Conservation (phyloP, 2,329 filamentous ascomycete genomes). For the Taxawa tesnikishii region DNA sequence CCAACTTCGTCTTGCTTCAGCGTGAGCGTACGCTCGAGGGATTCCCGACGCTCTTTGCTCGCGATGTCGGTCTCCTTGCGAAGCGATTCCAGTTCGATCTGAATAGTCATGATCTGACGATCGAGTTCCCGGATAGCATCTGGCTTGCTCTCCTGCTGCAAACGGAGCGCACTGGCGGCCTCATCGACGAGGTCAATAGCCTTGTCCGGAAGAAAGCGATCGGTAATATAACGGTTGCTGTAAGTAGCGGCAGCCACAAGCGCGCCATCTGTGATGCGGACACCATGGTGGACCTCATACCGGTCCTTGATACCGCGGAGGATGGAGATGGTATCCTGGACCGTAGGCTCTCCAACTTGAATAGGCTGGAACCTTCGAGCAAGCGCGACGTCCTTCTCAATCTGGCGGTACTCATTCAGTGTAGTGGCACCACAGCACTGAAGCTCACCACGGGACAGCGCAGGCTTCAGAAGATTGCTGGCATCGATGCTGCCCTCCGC, state of each 20-base stretch:
- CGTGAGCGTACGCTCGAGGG: constrained; percentile 67
- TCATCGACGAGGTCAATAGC: constrained; percentile 96
- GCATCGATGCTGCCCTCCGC: constrained; percentile 95
- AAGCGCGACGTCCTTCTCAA: constrained; percentile 91
- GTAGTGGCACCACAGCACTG: constrained; percentile 96
- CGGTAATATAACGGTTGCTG: constrained; percentile 92
- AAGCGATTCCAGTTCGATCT: constrained; percentile 90
- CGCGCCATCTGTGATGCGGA: constrained; percentile 84
- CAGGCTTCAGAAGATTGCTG: constrained; percentile 86
- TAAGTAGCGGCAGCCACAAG: constrained; percentile 84
- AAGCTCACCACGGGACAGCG: constrained; percentile 80
- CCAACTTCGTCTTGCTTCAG: constrained; percentile 63
- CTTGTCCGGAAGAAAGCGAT: constrained; percentile 91
- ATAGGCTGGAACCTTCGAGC: constrained; percentile 92
- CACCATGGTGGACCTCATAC: constrained; percentile 95
- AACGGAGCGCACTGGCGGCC: constrained; percentile 74
- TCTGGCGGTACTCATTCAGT: constrained; percentile 77
- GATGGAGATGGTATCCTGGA: constrained; percentile 90
- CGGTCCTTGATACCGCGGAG: constrained; percentile 93
- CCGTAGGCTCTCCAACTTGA: constrained; percentile 77
- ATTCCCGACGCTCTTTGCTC: constrained; percentile 76
- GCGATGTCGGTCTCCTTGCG: constrained; percentile 87
- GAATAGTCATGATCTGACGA: constrained; percentile 91
- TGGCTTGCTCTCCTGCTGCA: constrained; percentile 95
- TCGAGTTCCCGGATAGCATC: constrained; percentile 88